A percentile compares a stretch with the other conserved stretches of the same genome.
These are phyloP conservation scores for Lodderomyces pseudojiufengensis DNA, from an alignment of 1,139 yeast species.

Conservation along the genomic window DNA sequence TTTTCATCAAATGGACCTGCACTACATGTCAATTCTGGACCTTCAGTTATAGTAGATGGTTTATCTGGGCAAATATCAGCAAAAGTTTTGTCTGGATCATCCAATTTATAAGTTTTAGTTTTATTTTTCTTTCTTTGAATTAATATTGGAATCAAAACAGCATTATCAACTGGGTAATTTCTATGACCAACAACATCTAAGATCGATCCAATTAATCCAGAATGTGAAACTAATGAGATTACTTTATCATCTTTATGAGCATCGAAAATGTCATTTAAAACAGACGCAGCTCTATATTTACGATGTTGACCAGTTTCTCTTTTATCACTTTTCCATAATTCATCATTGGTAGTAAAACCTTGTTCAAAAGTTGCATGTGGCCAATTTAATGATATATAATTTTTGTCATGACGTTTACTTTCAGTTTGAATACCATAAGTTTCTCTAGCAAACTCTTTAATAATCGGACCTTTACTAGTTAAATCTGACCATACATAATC, in stretches of 20 bases:
- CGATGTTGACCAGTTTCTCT: constrained; percentile 16
- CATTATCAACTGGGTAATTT: constrained; percentile 12
- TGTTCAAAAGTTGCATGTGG: constrained; percentile 27
- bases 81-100: constrained; percentile 16
- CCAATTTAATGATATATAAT: constrained; percentile 22
- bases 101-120: constrained; percentile 11
- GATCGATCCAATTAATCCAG: constrained; percentile 31
- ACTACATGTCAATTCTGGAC: constrained; percentile 8
- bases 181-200: constrained; percentile 27
- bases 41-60: constrained; percentile 10
- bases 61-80: constrained; percentile 15
- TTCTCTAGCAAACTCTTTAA: constrained; percentile 36
- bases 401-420: constrained; percentile 30
- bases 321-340: constrained; percentile 21
- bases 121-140: constrained; percentile 11
- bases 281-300: constrained; percentile 25
- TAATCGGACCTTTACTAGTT: constrained; percentile 14
- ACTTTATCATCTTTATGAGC: constrained; percentile 20
- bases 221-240: constrained; percentile 35
- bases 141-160: constrained; percentile 14
- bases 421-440: constrained; percentile 38
- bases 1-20: constrained; percentile 3
- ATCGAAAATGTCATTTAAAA: constrained; percentile 31
- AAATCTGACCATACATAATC: constrained; percentile 24
- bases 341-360: constrained; percentile 26